Evolutionary conservation across 495 filamentous ascomycete genomes (phyloP), one percentile per base, ranked within the genome.

Genomic region (Oidiodendron maius): DNA sequence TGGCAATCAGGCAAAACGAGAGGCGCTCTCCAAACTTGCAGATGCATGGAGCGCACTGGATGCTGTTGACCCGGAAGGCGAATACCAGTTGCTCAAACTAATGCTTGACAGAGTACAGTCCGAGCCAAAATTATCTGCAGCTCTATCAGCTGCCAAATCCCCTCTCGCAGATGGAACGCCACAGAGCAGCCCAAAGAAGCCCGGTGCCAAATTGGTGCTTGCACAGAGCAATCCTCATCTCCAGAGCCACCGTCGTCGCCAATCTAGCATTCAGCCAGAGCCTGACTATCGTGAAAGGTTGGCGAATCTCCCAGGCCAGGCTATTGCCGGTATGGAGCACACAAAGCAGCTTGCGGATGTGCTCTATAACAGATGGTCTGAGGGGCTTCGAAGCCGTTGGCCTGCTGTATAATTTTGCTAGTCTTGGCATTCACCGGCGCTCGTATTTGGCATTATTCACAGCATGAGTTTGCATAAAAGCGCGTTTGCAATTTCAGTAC

Each of bases 311-410:
- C 74, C 74, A 9, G 72, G 72, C 4, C 69, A 69, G 6, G 66
- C 61, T 1, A 51, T 77, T 18, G 74, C 81, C 4, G 91, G 89
- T 3, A 91, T 95, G 89, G 89, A 95, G 61, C 89, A 95, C 63
- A 86, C 85, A 47, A 89, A 87, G 60, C 81, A 91, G 62, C 68
- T 98, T 21, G 85, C 87, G 10, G 90, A 96, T 67, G 84, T 95
- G 22, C 76, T 98, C 16, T 97, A 95, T 66, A 72, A 80, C 35
- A 77, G 91, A 18, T 98, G 93, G 93, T 75, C 85, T 1, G 87
- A 94, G 51, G 90, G 88, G 12, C 65, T 97, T 58, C 81, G 82
- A 57, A 77, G 74, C 44, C 74, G 91, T 46, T 98, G 91, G 91
- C 76, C 79, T 15, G 67, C 69, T 25, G 61, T 76, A 16, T 81